These are phyloP conservation scores for Cryphonectria naterciae DNA, from an alignment of 2,329 filamentous ascomycete genomes.

Conservation along the genomic window DNA sequence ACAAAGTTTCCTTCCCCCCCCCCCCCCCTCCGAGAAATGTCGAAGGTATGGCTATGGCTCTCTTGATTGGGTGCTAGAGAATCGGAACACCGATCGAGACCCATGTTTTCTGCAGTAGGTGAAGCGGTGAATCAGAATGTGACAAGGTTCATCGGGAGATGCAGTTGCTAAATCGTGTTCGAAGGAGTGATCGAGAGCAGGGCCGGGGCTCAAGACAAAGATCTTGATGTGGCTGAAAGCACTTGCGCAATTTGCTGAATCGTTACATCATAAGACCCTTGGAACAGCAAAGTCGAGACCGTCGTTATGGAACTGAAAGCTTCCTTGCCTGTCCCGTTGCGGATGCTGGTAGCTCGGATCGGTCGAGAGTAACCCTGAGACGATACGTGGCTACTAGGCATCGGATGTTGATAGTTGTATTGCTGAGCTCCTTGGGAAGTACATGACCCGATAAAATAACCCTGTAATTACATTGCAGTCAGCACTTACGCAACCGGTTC, in stretches of 20 bases:
- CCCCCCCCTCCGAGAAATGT: not conserved
- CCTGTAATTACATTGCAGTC: not conserved
- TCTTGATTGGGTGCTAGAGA: not conserved
- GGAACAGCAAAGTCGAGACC: not conserved
- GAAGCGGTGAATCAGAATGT: not conserved
- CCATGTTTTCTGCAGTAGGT: not conserved
- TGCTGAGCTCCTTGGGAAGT: not conserved
- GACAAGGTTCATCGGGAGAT: not conserved
- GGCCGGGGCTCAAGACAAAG: not conserved
- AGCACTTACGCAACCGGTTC: not conserved
- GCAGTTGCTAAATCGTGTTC: not conserved
- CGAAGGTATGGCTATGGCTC: not conserved
- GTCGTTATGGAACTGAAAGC: not conserved
- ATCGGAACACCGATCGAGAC: not conserved
- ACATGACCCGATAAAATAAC: not conserved
- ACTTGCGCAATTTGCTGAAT: not conserved
- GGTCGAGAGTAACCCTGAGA: not conserved
- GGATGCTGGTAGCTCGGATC: not conserved
- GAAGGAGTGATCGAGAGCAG: not conserved
- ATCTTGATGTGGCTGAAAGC: not conserved
- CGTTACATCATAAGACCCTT: not conserved
- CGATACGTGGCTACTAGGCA: not conserved
- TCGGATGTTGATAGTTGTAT: not conserved
- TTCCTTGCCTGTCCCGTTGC: not conserved
- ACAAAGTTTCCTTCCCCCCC: not conserved